Evolutionary conservation across 2,329 filamentous ascomycete species (phyloP).

Genomic region (Fusarium sp.): DNA sequence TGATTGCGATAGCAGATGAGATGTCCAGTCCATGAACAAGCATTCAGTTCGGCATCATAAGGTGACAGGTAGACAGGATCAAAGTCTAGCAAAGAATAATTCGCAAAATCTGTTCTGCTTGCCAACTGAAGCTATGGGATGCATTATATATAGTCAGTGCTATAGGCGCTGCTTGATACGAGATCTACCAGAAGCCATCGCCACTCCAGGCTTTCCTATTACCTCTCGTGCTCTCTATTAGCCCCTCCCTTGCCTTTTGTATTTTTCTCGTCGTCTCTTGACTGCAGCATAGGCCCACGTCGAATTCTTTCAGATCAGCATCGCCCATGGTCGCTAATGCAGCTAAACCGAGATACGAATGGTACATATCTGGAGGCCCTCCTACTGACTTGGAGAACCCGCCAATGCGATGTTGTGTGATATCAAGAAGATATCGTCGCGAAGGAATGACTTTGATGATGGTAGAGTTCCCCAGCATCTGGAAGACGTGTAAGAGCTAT

Average conservation of each 20-base stretch:
- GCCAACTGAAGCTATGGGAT: too few relatives aligned
- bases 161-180: background rate
- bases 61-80: too few relatives aligned
- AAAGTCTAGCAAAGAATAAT: background rate
- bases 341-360: slow-evolving; percentile 87
- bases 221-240: slow-evolving; percentile 40
- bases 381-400: slow-evolving; percentile 80
- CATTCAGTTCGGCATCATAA: accelerated
- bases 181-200: slow-evolving; percentile 37
- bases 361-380: slow-evolving; percentile 80
- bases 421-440: slow-evolving; percentile 81
- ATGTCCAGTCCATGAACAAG: background rate
- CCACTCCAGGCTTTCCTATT: slow-evolving; percentile 24
- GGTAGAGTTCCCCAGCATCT: slow-evolving; percentile 66
- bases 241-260: slow-evolving; percentile 53
- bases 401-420: slow-evolving; percentile 87
- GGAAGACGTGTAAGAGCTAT: background rate
- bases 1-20: background rate
- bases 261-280: slow-evolving; percentile 63
- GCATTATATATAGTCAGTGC: background rate
- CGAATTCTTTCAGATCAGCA: slow-evolving; percentile 72
- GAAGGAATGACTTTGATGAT: slow-evolving; percentile 69
- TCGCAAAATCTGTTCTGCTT: too few relatives aligned
- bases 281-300: slow-evolving; percentile 81
- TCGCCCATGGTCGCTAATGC: slow-evolving; percentile 80